These are phyloP conservation scores for Carex scoparia DNA, from an alignment of 176 grass and related monocot genomes.

Conservation along the genomic window DNA sequence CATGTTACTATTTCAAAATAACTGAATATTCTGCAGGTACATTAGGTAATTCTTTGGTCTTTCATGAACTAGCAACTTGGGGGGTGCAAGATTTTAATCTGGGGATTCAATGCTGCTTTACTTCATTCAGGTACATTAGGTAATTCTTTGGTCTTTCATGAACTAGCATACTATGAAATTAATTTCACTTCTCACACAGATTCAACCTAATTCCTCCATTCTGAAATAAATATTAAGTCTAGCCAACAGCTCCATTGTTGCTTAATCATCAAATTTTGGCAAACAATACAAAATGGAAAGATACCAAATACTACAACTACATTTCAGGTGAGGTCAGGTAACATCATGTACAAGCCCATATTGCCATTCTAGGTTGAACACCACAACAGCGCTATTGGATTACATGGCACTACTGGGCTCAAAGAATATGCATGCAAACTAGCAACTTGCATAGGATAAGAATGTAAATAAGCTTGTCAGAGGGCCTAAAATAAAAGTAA, in stretches of 20 bases:
- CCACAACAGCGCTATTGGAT: neutral
- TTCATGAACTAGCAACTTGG: neutral
- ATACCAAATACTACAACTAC: neutral
- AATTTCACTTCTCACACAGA: neutral
- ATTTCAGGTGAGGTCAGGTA: neutral
- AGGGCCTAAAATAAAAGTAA: neutral
- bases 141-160: too few relatives aligned
- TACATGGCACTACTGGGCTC: neutral
- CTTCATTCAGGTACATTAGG: neutral
- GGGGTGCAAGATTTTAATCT: neutral
- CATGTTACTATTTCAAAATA: conserved; percentile 5
- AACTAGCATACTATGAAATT: neutral
- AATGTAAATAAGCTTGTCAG: neutral
- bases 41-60: neutral
- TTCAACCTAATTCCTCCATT: neutral
- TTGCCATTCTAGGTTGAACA: neutral
- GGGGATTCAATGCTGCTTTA: neutral
- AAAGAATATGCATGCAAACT: neutral
- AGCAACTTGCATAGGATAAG: neutral
- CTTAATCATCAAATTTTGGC: neutral
- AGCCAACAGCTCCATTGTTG: neutral
- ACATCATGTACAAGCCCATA: neutral
- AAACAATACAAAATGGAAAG: neutral
- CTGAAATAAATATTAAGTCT: neutral
- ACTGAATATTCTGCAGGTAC: neutral